Base-by-base conservation (phyloP, 2,329 filamentous ascomycete species). In the Plenodomus biglobosus region DNA sequence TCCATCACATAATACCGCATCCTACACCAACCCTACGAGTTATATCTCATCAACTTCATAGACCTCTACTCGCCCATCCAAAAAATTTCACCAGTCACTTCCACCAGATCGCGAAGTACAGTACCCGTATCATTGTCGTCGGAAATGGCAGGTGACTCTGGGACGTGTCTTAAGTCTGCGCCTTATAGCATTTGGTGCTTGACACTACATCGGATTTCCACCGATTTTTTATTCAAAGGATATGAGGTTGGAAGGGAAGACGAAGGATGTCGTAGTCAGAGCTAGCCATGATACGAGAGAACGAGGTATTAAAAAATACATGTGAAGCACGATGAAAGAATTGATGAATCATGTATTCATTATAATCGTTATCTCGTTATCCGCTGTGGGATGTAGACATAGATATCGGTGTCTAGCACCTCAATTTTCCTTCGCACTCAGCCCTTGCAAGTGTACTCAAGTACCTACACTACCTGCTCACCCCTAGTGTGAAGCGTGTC, bases 141-240 rank as follows among this genome's bases (percentile, higher is more conserved):
- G 85, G 85, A 2, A 82, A 76, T 2, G 80, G 76, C 15, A 88
- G 87, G 60, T 85, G 80, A 1, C 81, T 80, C 1, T 86, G 79
- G 75, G 85, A 87, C 62, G 79, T 80, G 1, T 82, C 80, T 0
- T 85, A 85, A 58, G 75, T 79, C 2, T 81, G 80, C 43, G 82
- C 80, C 4, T 74, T 75, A 0, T 46, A 61, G 21, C 42, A 71
- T 35, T 39, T 71, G 1, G 58, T 61, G 21, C 69, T 67, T 41
- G 67, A 69, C 35, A 55, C 42, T 13, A 37, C 69, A 39, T 61
- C 66, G 15, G 69, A 68, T 46, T 52, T 68, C n/a, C n/a, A n/a
- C n/a, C 5, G 66, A 69, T 40, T 22, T 59, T 10, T 35, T 70
- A 34, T 34, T 67, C n/a, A 4, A 22, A 16, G 8, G 65, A 69